Evolutionary conservation across 2,329 filamentous ascomycete species (phyloP), one percentile per base, ranked within the genome.

Genomic region (Cyphellophora attinorum): DNA sequence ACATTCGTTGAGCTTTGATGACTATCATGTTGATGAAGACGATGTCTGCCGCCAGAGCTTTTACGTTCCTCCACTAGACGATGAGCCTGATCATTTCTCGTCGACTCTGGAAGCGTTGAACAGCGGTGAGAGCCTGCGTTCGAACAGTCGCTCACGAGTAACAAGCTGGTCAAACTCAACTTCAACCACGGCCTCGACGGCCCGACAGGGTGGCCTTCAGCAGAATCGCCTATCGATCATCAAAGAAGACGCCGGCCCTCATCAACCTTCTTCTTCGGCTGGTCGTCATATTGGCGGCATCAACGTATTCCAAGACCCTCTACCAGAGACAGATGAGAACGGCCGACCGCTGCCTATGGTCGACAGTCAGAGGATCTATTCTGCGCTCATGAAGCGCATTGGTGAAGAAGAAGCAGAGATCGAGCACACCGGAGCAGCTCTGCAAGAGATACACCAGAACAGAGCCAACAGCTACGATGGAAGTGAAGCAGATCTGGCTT

Each of bases 101-200:
- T 31, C 36, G 12, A 37, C 28, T 15, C 30, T 45, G 11, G 23
- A 34, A 10, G 23, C 38, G n/a, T 30, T 25, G 27, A 30, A 32
- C 8, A 47, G 46, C 33, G 33, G 38, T 14, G 47, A 46, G 12
- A 48, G 47, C 19, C 37, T 49, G 10, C 39, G 38, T 29, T 45
- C 38, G 14, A 35, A 38, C 19, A 8, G 8, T 25, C 47, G 41
- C 19, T 67, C 64, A 19, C 60, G 64, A 17, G 61, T 64, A n/a
- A 65, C 62, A 11, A 68, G 64, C 44, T 67, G 64, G 64, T 59
- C 64, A 21, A 55, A 67, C 40, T 66, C 64, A 3, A 65, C 59
- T 27, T 42, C 35, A 2, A 53, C 52, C n/a, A 52, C 54, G 29
- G 65, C 62, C 4, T 44, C 47, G n/a, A 52, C 52, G 8, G 50